phyloP scores from a whole-genome alignment of 306 rosid genomes.

The Quercus aquifolioides region DNA sequence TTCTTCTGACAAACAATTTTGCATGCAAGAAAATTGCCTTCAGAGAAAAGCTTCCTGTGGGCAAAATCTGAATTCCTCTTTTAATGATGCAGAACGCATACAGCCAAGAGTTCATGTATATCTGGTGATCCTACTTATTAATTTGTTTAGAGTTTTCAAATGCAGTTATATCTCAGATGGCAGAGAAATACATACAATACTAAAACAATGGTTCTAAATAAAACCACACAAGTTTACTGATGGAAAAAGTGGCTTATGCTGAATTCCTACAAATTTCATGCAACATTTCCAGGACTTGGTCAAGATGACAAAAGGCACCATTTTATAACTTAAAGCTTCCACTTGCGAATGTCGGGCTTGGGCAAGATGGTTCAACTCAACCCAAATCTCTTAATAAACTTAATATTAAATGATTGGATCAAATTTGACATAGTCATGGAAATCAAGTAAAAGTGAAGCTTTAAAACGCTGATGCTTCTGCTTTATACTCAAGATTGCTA shows the following conservation, averaged over 20 bases:
- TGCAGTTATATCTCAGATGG: too few relatives aligned
- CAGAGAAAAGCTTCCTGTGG: not conserved
- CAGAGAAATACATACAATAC: not conserved
- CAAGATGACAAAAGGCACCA: too few relatives aligned
- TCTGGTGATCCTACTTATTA: not conserved
- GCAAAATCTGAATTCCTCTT: not conserved
- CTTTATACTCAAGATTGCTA: not conserved
- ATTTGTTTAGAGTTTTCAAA: not conserved
- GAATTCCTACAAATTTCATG: too few relatives aligned
- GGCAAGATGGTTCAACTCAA: not conserved
- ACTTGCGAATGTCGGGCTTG: not conserved
- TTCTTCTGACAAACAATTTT: not conserved
- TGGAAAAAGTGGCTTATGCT: not conserved
- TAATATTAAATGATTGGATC: not conserved
- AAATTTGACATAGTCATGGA: not conserved
- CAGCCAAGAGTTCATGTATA: not conserved
- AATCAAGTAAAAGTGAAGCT: not conserved
- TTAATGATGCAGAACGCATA: not conserved
- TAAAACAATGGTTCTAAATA: not conserved
- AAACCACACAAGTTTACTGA: not conserved
- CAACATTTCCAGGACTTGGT: too few relatives aligned
- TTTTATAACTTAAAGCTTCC: too few relatives aligned
- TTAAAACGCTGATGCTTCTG: not conserved
- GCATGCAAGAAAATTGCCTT: not conserved
- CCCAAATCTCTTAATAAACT: not conserved